phyloP scores from a whole-genome alignment of 371 early-diverging fungal species.

The Mortierella sp. region DNA sequence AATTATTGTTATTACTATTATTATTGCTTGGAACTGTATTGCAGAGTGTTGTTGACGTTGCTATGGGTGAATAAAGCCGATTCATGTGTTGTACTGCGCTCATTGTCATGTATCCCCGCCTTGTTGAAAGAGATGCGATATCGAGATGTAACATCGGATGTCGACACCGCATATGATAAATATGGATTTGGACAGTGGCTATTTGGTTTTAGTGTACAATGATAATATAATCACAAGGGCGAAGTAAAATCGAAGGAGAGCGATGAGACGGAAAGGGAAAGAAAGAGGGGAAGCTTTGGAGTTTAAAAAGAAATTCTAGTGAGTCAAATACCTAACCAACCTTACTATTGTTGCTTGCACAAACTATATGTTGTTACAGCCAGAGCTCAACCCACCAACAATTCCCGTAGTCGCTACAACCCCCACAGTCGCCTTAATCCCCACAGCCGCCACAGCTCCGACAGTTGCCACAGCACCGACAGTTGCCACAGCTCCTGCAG shows the following conservation, averaged over 20 bases:
- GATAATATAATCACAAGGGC: too few species aligned
- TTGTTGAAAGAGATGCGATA: neutral
- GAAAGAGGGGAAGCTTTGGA: too few species aligned
- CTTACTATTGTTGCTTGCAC: too few species aligned
- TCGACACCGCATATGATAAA: neutral
- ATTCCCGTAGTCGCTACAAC: too few species aligned
- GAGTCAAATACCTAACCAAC: neutral
- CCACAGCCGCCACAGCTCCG: neutral
- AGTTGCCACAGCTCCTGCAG: neutral
- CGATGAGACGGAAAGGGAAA: too few species aligned
- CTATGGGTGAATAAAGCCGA: slow-evolving; percentile 48
- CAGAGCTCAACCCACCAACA: neutral
- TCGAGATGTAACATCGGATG: neutral
- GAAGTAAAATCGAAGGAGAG: too few species aligned
- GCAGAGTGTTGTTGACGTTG: neutral
- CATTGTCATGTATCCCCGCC: slow-evolving; percentile 8
- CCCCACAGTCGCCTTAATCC: too few species aligned
- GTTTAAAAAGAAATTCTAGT: neutral
- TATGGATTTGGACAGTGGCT: neutral
- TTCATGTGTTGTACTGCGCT: slow-evolving; percentile 14
- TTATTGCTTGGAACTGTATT: slow-evolving; percentile 6
- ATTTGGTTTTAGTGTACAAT: neutral
- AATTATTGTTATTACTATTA: slow-evolving; percentile 14
- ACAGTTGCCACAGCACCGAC: neutral
- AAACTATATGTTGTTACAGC: neutral